Conservation (phyloP, 2,329 filamentous ascomycete species). For the Triangularia verruculosa region DNA sequence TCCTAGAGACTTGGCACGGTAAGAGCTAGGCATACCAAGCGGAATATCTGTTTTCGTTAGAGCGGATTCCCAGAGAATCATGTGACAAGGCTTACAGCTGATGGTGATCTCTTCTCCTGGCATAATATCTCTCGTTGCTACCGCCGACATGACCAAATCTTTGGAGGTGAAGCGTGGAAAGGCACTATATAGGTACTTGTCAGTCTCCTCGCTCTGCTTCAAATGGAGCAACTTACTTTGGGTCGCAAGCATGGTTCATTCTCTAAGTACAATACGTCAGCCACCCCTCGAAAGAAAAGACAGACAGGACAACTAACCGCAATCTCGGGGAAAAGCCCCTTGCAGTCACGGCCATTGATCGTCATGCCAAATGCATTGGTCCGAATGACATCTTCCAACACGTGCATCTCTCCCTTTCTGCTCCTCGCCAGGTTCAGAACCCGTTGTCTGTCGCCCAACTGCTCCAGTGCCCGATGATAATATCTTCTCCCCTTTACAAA, state of each 20-base stretch:
- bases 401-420: constrained; percentile 30
- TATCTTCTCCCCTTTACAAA: constrained; percentile 20
- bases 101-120: constrained; percentile 37
- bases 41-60: constrained; percentile 18
- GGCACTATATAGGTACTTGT: constrained; percentile 30
- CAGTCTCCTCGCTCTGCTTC: not conserved
- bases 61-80: not conserved
- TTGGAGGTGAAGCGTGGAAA: constrained; percentile 34
- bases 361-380: constrained; percentile 36
- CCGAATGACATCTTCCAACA: constrained; percentile 34
- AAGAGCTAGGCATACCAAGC: constrained; percentile 19
- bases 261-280: constrained; percentile 25
- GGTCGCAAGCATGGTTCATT: constrained; percentile 37
- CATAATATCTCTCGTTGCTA: constrained; percentile 35
- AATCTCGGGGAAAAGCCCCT: constrained; percentile 35
- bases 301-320: constrained; percentile 28
- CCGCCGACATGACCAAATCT: constrained; percentile 33
- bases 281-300: not conserved
- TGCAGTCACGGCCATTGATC: constrained; percentile 24
- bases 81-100: constrained; percentile 31
- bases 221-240: constrained; percentile 32
- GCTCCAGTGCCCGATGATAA: constrained; percentile 31
- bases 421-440: constrained; percentile 32
- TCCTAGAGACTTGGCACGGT: constrained; percentile 10
- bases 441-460: constrained; percentile 27